Percentiles rank a stretch among this genome's conserved stretches.
phyloP scores from a whole-genome alignment of 2,329 filamentous ascomycete genomes.

The Colletotrichum navitas region DNA sequence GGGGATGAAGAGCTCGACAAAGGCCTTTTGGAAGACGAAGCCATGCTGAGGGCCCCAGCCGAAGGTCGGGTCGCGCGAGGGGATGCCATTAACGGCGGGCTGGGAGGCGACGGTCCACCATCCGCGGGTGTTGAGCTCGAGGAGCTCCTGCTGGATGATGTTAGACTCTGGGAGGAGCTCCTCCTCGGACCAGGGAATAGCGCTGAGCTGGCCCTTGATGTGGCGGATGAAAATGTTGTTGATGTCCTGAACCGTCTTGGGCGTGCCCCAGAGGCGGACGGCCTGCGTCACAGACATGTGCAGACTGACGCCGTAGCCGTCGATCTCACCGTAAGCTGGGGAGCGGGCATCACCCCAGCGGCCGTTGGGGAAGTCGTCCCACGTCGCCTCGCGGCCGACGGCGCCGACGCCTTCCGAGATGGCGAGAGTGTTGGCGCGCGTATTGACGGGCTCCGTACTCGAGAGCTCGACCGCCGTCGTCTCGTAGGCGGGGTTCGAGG shows the following conservation, averaged over 20 bases:
- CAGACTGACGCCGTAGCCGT: conserved; percentile 96
- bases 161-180: conserved; percentile 86
- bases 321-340: conserved; percentile 94
- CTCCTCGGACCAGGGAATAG: conserved; percentile 95
- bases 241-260: conserved; percentile 78
- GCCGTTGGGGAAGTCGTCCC: conserved; percentile 98
- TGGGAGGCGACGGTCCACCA: conserved; percentile 99
- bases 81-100: conserved; percentile 89
- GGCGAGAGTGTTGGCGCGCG: conserved; percentile 85
- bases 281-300: conserved; percentile 91
- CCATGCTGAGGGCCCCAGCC: conserved; percentile 95
- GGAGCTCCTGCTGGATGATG: conserved; percentile 81
- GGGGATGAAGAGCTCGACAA: conserved; percentile 95
- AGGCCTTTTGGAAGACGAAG: conserved; percentile 98
- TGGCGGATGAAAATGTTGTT: conserved; percentile 84
- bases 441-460: conserved; percentile 75
- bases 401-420: conserved; percentile 95
- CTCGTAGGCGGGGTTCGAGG: conserved; percentile 75
- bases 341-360: conserved; percentile 94
- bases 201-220: conserved; percentile 81
- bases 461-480: conserved; percentile 83
- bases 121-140: conserved; percentile 81
- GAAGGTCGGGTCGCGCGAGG: conserved; percentile 81
- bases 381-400: conserved; percentile 92
- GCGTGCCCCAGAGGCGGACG: conserved; percentile 86